A percentile compares a stretch with the other conserved stretches of the same genome.
phyloP scores from a whole-genome alignment of 768 basidiomycete genomes.

The Floccularia luteovirens region DNA sequence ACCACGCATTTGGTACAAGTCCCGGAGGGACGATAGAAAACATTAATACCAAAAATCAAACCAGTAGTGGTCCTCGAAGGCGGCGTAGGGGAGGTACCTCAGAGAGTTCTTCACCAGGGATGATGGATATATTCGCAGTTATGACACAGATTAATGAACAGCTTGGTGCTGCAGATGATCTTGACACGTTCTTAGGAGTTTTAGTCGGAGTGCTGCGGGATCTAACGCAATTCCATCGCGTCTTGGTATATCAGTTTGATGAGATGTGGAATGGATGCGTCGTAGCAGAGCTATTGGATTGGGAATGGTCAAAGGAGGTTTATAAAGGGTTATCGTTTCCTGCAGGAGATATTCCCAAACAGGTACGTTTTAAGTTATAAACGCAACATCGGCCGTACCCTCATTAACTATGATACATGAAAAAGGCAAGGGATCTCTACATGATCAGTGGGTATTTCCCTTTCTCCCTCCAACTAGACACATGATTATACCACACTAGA shows the following conservation, averaged over 20 bases:
- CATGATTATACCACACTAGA: slow-evolving; percentile 26
- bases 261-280: slow-evolving; percentile 74
- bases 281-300: slow-evolving; percentile 75
- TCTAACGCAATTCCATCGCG: slow-evolving; percentile 75
- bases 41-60: background rate
- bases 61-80: slow-evolving; percentile 4
- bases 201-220: slow-evolving; percentile 69
- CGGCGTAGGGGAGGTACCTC: slow-evolving; percentile 11
- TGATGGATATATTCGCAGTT: slow-evolving; percentile 78
- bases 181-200: slow-evolving; percentile 66
- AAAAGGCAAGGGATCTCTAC: slow-evolving; percentile 61
- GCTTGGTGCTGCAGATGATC: slow-evolving; percentile 53
- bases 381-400: background rate
- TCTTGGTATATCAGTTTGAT: slow-evolving; percentile 79
- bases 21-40: slow-evolving; percentile 6
- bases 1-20: background rate
- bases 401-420: background rate
- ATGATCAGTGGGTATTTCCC: slow-evolving; percentile 40
- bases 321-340: slow-evolving; percentile 71
- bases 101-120: slow-evolving; percentile 32
- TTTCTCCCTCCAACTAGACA: background rate
- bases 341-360: slow-evolving; percentile 60
- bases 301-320: slow-evolving; percentile 64
- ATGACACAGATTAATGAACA: slow-evolving; percentile 80
- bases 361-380: slow-evolving; percentile 29